These are phyloP conservation scores for Apiospora kogelbergensis DNA, from an alignment of 2,329 filamentous ascomycete species.

Conservation along the genomic window DNA sequence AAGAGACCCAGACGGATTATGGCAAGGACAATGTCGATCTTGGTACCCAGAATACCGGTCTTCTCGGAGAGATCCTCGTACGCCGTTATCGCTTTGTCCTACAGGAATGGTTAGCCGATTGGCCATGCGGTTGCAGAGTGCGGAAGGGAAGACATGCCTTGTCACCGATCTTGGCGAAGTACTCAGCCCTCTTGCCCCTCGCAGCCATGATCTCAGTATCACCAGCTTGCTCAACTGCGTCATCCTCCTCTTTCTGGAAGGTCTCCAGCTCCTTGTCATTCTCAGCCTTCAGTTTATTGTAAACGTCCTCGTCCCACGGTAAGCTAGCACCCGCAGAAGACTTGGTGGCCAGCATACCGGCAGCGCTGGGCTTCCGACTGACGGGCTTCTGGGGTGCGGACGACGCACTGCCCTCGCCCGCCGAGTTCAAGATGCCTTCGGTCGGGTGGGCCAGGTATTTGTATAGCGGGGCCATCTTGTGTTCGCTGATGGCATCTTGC, in stretches of 20 bases:
- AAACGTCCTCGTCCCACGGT: conserved; percentile 88
- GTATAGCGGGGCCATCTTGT: conserved; percentile 88
- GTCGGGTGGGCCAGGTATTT: conserved; percentile 79
- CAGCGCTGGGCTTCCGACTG: conserved; percentile 67
- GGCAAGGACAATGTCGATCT: conserved; percentile 95
- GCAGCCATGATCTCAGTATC: conserved; percentile 94
- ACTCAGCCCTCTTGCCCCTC: conserved; percentile 91
- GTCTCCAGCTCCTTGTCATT: conserved; percentile 76
- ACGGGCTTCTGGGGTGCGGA: conserved; percentile 52
- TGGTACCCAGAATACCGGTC: conserved; percentile 93
- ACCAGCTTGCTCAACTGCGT: conserved; percentile 92
- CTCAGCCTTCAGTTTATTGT: conserved; percentile 72
- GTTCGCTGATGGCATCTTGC: conserved; percentile 78
- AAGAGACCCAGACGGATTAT: conserved; percentile 96
- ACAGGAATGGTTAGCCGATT: conserved; percentile 12
- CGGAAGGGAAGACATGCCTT: conserved; percentile 60
- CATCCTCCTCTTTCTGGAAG: conserved; percentile 84
- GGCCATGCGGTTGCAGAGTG: not conserved
- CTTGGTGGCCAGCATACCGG: conserved; percentile 74
- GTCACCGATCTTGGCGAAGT: conserved; percentile 93
- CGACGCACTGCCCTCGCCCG: conserved; percentile 60
- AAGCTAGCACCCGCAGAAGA: conserved; percentile 64
- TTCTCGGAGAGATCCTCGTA: conserved; percentile 96
- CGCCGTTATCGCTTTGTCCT: conserved; percentile 92
- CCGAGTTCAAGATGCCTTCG: conserved; percentile 77